Evolutionary conservation across 345 rosid genomes (phyloP).

Genomic region (Arabis hirsuta): DNA sequence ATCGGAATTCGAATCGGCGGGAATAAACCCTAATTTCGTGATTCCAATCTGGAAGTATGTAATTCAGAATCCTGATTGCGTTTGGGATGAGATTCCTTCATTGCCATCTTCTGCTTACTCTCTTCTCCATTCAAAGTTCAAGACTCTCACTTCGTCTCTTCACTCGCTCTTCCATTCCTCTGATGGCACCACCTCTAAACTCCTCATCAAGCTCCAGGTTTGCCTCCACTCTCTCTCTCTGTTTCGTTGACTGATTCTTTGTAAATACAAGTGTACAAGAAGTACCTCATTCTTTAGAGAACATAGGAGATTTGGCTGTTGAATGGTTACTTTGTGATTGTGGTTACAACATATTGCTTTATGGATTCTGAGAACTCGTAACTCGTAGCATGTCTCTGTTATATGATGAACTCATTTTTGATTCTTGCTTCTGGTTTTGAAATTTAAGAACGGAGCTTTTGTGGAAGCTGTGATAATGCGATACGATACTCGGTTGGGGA

Average conservation of each 20-base stretch:
- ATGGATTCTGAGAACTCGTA: background rate
- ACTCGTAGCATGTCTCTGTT: background rate
- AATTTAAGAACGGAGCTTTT: slow-evolving; percentile 68
- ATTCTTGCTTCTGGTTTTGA: slow-evolving; percentile 27
- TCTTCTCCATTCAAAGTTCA: slow-evolving; percentile 77
- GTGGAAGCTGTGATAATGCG: slow-evolving; percentile 97
- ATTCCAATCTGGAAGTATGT: slow-evolving; percentile 85
- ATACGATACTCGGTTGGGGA: slow-evolving; percentile 86
- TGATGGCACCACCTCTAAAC: slow-evolving; percentile 86
- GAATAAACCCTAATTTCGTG: slow-evolving; percentile 62
- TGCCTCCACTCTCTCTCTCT: background rate
- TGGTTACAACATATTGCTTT: slow-evolving; percentile 14
- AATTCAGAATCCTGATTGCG: slow-evolving; percentile 76
- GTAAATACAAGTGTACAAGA: background rate
- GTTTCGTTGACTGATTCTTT: background rate
- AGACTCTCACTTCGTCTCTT: slow-evolving; percentile 73
- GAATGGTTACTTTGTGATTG: background rate
- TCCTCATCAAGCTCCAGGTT: slow-evolving; percentile 84
- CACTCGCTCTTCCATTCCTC: slow-evolving; percentile 70
- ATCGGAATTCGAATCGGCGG: slow-evolving; percentile 62
- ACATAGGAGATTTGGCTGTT: slow-evolving; percentile 14
- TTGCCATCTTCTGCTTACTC: slow-evolving; percentile 75
- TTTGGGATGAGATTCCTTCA: slow-evolving; percentile 71
- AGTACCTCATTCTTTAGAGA: background rate
- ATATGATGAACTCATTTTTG: slow-evolving; percentile 5